Percentiles rank a stretch among this genome's conserved stretches.
Conservation (phyloP, 805 yeast genomes). For the Metschnikowia aberdeeniae region DNA sequence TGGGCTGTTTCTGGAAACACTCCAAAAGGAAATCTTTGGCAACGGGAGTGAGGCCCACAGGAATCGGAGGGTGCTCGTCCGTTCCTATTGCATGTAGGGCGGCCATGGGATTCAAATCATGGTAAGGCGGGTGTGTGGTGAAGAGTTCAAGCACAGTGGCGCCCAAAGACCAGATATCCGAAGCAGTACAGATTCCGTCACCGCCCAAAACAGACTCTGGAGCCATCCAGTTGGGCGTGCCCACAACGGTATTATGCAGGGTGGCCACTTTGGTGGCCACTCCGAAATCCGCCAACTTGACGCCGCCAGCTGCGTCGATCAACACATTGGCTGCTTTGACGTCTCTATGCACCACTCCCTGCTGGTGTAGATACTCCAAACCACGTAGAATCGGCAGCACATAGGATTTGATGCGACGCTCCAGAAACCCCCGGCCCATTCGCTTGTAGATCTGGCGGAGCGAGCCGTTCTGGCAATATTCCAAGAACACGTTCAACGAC, state of each 20-base stretch:
- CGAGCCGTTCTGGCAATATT: constrained; percentile 62
- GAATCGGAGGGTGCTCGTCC: constrained; percentile 68
- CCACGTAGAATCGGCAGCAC: constrained; percentile 46
- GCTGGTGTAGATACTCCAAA: constrained; percentile 60
- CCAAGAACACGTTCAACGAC: constrained; percentile 53
- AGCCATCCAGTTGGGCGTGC: constrained; percentile 99
- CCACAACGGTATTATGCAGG: constrained; percentile 47
- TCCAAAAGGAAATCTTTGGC: constrained; percentile 56
- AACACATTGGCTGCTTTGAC: constrained; percentile 47
- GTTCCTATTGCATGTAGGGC: constrained; percentile 81
- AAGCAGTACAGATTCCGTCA: constrained; percentile 80
- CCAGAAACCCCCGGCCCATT: constrained; percentile 51
- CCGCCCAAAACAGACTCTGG: constrained; percentile 83
- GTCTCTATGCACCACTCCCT: constrained; percentile 79
- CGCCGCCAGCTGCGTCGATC: constrained; percentile 16
- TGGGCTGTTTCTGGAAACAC: constrained; percentile 72
- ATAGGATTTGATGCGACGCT: constrained; percentile 45
- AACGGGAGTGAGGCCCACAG: constrained; percentile 42
- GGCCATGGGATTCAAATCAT: constrained; percentile 68
- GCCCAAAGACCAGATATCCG: constrained; percentile 92
- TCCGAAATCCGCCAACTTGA: constrained; percentile 52
- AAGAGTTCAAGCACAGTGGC: constrained; percentile 88
- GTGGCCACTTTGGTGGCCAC: constrained; percentile 65
- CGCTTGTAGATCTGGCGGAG: constrained; percentile 48
- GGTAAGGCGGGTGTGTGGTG: constrained; percentile 85